phyloP scores from a whole-genome alignment of 2,329 filamentous ascomycete species.

The Bertia moriformis region DNA sequence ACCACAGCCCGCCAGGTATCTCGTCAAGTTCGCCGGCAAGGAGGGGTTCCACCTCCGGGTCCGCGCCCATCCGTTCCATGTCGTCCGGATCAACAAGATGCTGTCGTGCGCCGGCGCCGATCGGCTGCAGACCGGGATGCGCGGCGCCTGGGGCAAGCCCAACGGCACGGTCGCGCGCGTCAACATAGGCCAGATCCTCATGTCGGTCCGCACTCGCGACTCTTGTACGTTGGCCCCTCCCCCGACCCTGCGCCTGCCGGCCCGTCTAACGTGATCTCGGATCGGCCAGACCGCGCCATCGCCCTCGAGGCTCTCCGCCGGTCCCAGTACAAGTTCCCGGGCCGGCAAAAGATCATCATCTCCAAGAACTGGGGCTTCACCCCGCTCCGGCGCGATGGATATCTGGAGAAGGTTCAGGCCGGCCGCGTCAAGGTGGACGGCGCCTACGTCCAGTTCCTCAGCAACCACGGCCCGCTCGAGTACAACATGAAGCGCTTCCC shows the following conservation, averaged over 20 bases:
- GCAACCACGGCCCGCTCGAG: neutral
- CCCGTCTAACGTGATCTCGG: too few species aligned
- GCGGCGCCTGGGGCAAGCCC: neutral
- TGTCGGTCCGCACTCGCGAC: neutral
- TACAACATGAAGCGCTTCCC: neutral
- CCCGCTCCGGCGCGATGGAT: neutral
- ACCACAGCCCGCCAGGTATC: conserved; percentile 45
- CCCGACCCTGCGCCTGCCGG: too few species aligned
- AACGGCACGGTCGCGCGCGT: neutral
- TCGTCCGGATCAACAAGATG: neutral
- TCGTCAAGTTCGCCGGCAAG: conserved; percentile 56
- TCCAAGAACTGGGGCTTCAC: neutral
- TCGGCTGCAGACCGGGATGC: neutral
- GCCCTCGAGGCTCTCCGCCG: neutral
- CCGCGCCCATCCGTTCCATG: conserved; percentile 11
- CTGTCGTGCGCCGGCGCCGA: neutral
- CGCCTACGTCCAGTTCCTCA: neutral
- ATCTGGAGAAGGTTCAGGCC: neutral
- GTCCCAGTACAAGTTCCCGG: neutral
- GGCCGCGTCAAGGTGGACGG: neutral
- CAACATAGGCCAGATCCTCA: neutral
- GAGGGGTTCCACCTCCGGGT: conserved; percentile 59
- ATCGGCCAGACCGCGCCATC: neutral
- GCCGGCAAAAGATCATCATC: neutral
- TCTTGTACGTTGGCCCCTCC: too few species aligned